Percentiles rank a stretch among this genome's conserved stretches.
Evolutionary conservation across 805 yeast genomes (phyloP).

Genomic region (Starmera pachycereana): DNA sequence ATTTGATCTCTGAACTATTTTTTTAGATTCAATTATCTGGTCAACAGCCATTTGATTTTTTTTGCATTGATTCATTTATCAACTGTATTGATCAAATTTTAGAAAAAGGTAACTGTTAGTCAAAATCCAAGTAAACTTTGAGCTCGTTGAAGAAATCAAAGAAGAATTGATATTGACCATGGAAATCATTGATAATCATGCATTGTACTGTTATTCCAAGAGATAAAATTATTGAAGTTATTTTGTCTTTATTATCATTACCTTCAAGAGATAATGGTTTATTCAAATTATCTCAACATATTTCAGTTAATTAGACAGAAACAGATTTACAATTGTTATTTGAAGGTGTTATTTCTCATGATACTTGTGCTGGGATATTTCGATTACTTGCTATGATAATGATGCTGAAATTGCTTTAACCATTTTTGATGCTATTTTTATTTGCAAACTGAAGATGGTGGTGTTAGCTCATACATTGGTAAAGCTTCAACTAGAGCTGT

Average conservation of each 20-base stretch:
- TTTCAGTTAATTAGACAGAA: conserved; percentile 48
- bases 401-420: conserved; percentile 66
- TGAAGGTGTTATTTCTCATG: conserved; percentile 63
- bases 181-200: conserved; percentile 61
- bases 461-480: conserved; percentile 65
- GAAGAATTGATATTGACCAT: conserved; percentile 71
- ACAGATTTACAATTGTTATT: conserved; percentile 51
- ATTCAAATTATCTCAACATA: conserved; percentile 63
- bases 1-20: conserved; percentile 50
- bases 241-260: conserved; percentile 57
- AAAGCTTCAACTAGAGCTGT: too few species aligned
- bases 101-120: conserved; percentile 53
- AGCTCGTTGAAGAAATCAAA: conserved; percentile 72
- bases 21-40: conserved; percentile 68
- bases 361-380: conserved; percentile 74
- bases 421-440: conserved; percentile 47
- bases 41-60: conserved; percentile 57
- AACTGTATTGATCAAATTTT: conserved; percentile 61
- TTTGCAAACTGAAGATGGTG: conserved; percentile 47
- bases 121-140: conserved; percentile 49
- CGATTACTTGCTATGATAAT: conserved; percentile 69
- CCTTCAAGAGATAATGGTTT: conserved; percentile 80
- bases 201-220: conserved; percentile 83
- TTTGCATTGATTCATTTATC: conserved; percentile 63
- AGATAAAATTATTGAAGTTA: conserved; percentile 44